A percentile compares a stretch with the other conserved stretches of the same genome.
phyloP scores from a whole-genome alignment of 208 protist species.

The Acanthamoeba healyi region DNA sequence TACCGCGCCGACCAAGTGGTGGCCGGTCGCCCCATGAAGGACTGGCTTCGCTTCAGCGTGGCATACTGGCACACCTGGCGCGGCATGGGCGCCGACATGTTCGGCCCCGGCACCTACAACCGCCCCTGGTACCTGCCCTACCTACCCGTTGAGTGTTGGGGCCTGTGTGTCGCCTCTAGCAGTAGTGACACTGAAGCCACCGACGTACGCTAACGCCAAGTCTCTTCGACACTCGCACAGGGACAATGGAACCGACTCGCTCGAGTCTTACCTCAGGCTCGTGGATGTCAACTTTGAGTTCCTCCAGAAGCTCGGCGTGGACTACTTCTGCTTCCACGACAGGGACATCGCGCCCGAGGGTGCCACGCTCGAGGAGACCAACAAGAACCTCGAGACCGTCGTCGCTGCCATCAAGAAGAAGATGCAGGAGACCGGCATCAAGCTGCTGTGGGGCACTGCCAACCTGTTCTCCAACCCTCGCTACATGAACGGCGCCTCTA shows the following conservation, averaged over 20 bases:
- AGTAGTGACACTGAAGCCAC: background rate
- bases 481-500: constrained; percentile 81
- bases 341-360: constrained; percentile 80
- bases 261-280: constrained; percentile 62
- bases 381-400: constrained; percentile 77
- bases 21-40: constrained; percentile 75
- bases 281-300: constrained; percentile 77
- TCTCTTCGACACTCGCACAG: background rate
- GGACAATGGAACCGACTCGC: constrained; percentile 75
- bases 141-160: background rate
- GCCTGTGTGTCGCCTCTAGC: too few relatives aligned
- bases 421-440: constrained; percentile 75
- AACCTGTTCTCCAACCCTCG: constrained; percentile 77
- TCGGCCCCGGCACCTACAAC: constrained; percentile 42
- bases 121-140: constrained; percentile 16
- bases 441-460: constrained; percentile 81
- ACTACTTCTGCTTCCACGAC: constrained; percentile 83
- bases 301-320: constrained; percentile 77
- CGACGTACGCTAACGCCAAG: too few relatives aligned
- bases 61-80: constrained; percentile 81
- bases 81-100: constrained; percentile 71
- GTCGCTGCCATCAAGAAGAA: constrained; percentile 65
- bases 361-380: constrained; percentile 77
- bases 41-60: constrained; percentile 77
- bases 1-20: constrained; percentile 79